A percentile compares a stretch with the other conserved stretches of the same genome.
phyloP scores from a whole-genome alignment of 306 rosid genomes.

The Geum urbanum region DNA sequence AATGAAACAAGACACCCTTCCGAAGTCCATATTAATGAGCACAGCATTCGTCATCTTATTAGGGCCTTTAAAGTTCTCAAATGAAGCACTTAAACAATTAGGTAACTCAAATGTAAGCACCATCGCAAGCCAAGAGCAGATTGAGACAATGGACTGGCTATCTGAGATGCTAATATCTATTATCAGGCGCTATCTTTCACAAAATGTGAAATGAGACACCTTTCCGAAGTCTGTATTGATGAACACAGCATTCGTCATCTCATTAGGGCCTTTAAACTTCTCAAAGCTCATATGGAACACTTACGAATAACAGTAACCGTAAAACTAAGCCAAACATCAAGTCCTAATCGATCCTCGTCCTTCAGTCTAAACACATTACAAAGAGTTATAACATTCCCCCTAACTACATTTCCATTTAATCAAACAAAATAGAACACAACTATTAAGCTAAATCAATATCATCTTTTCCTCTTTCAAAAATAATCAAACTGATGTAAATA shows the following conservation, averaged over 20 bases:
- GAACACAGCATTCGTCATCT: background rate
- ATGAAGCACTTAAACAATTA: too few species aligned
- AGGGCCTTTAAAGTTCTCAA: background rate
- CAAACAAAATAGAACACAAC: background rate
- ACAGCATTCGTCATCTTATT: background rate
- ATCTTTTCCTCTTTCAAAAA: background rate
- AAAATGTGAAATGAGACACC: background rate
- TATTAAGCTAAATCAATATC: background rate
- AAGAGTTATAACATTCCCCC: too few species aligned
- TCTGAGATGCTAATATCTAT: constrained; percentile 3
- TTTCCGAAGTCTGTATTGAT: background rate
- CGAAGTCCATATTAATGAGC: background rate
- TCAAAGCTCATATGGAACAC: background rate
- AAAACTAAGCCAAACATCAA: background rate
- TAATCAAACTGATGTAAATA: background rate
- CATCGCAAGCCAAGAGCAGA: constrained; percentile 12
- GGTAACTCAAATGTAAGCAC: background rate
- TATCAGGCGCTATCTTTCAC: background rate
- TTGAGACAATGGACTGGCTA: background rate
- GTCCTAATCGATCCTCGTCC: too few species aligned
- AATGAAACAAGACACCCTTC: background rate
- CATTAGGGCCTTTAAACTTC: background rate
- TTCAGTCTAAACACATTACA: too few species aligned
- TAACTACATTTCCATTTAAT: background rate
- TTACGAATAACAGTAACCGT: background rate